Evolutionary conservation across 1,284 basidiomycete genomes (phyloP), one percentile per base, ranked within the genome.

Genomic region (Rhizoctonia solani): DNA sequence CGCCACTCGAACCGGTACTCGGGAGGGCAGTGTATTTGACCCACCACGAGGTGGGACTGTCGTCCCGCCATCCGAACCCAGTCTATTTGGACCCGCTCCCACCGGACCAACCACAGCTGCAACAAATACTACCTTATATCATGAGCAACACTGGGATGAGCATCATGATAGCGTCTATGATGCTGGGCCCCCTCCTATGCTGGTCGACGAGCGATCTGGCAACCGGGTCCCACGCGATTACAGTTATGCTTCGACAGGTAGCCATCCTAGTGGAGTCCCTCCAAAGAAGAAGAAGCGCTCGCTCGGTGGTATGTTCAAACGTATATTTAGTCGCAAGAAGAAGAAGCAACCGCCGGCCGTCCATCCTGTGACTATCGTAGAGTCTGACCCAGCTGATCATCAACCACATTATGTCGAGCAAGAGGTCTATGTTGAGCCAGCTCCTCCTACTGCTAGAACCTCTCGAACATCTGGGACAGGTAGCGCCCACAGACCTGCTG

Each of bases 231-330:
- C 46, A 6, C 58, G 58, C 30, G 58, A 61, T 8, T 32, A 39
- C 21, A 61, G 58, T 41, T 61, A 21, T 41, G 32, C 16, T 11
- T 61, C 58, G 16, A 59, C 56, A 19, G 55, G 55, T 2, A 58
- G 56, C 29, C 56, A 46, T n/a, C 58, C 14, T 19, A 34, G 27
- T 13, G 14, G 29, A 16, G 47, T 13, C 4, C 58, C 58, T 2
- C 21, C 23, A 32, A 56, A 56, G 21, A 61, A 61, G 58, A 61
- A 58, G 19, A 58, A 61, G 23, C 58, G 58, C 32, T 50, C 58
- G 13, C 19, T 61, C 3, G 58, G 58, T 3, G 58, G 58, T 25
- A 61, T 47, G 13, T n/a, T 61, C 29, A 61, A 61, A 34, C 46
- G 58, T 6, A 25, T 61, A 19, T 61, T 61, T 39, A 32, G 29